These are phyloP conservation scores for Dittrichia graveolens DNA, from an alignment of 129 eudicot genomes.

Conservation along the genomic window DNA sequence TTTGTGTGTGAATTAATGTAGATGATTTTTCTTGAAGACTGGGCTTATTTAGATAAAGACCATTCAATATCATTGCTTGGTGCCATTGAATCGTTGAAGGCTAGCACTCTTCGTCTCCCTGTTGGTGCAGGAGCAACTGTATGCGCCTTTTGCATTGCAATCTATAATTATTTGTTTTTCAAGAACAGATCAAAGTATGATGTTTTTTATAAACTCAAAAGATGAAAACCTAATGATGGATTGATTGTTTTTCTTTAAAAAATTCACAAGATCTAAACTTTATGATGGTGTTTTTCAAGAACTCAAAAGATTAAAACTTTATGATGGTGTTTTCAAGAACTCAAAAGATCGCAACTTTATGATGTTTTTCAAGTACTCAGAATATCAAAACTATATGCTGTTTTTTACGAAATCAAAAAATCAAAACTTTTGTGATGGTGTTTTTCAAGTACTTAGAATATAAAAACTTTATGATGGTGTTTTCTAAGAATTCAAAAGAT, in stretches of 20 bases:
- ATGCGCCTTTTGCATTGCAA: constrained; percentile 28
- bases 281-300: background rate
- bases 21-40: constrained; percentile 70
- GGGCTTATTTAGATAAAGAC: constrained; percentile 77
- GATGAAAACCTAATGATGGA: background rate
- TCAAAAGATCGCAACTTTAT: background rate
- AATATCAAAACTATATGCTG: no score
- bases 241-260: no score
- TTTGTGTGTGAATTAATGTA: constrained; percentile 31
- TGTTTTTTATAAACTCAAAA: background rate
- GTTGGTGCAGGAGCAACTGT: constrained; percentile 79
- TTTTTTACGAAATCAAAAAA: no score
- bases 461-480: no score
- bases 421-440: no score
- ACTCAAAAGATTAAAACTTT: background rate
- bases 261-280: background rate
- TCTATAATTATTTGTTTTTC: constrained; percentile 21
- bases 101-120: constrained; percentile 99
- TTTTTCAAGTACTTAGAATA: no score
- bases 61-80: constrained; percentile 76
- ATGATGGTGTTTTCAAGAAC: background rate
- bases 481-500: background rate
- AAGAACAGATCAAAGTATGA: background rate
- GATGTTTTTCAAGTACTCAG: background rate
- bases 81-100: constrained; percentile 94